Evolutionary conservation across 768 basidiomycete genomes (phyloP).

Genomic region (Termitomyces sp.): DNA sequence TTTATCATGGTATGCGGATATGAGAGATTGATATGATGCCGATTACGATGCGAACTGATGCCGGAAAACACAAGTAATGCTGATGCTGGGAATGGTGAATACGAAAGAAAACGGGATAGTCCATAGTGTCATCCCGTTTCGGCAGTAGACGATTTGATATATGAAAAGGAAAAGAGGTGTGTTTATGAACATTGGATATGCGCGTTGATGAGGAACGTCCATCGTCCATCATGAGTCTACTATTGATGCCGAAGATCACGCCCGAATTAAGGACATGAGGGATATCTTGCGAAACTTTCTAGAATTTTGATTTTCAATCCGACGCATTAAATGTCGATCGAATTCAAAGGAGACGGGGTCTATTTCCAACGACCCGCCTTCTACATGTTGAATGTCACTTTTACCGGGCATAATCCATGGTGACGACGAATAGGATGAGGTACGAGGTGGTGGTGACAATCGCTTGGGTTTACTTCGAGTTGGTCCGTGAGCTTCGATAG

Average conservation of each 20-base stretch:
- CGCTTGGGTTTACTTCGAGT: conserved; percentile 15
- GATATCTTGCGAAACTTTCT: conserved; percentile 17
- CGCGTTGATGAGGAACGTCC: background rate
- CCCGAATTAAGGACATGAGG: conserved; percentile 8
- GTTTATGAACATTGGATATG: conserved; percentile 5
- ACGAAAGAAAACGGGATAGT: conserved; percentile 6
- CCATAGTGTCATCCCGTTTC: background rate
- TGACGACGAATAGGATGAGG: conserved; percentile 28
- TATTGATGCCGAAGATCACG: background rate
- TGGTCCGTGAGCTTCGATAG: conserved; percentile 4
- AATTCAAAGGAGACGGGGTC: conserved; percentile 31
- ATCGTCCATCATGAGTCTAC: background rate
- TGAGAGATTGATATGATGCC: conserved; percentile 12
- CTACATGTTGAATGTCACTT: conserved; percentile 23
- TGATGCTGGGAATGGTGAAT: conserved; percentile 15
- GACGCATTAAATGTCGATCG: conserved; percentile 32
- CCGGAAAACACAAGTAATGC: conserved; percentile 10
- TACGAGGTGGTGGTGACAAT: conserved; percentile 28
- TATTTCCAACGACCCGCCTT: conserved; percentile 25
- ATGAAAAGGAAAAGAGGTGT: background rate
- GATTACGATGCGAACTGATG: conserved; percentile 14
- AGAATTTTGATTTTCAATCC: conserved; percentile 32
- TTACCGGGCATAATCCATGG: conserved; percentile 31
- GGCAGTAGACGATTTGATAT: background rate
- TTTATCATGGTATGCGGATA: conserved; percentile 6